phyloP scores from a whole-genome alignment of 1,284 basidiomycete genomes.

The Trichosporon ovoides region DNA sequence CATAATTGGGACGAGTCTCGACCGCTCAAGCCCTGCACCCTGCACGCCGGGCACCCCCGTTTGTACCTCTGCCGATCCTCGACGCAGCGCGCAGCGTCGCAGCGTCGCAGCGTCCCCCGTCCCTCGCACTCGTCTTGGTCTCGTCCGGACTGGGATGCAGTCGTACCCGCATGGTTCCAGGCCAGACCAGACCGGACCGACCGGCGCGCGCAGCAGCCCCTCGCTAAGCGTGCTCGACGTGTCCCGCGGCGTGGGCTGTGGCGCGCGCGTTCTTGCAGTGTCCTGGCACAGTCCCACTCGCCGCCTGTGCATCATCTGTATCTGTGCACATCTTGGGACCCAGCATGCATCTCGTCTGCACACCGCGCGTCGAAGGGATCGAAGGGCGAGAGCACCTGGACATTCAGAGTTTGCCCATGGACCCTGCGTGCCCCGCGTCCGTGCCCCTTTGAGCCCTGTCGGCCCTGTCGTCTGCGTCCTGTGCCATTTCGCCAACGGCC shows the following conservation, averaged over 20 bases:
- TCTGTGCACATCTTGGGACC: no score
- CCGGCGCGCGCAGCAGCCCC: no score
- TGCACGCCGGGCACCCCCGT: not conserved
- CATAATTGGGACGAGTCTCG: not conserved
- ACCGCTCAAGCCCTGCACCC: not conserved
- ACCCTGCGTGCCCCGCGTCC: not conserved
- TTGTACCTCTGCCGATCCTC: not conserved
- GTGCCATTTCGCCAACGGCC: not conserved
- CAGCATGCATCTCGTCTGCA: no score
- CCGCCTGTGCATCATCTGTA: not conserved
- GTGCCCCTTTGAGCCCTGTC: not conserved
- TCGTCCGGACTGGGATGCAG: no score
- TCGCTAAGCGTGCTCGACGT: not conserved
- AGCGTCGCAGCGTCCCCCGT: not conserved
- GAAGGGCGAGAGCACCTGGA: not conserved
- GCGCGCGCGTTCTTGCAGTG: no score
- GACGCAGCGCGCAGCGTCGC: no score
- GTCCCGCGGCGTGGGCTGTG: not conserved
- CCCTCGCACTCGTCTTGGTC: not conserved
- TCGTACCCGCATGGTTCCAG: no score
- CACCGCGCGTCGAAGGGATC: no score
- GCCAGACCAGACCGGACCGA: no score
- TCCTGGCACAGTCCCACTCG: not conserved
- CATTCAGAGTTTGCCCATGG: not conserved
- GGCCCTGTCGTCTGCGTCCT: not conserved